These are phyloP conservation scores for Alternaria brassicicola DNA, from an alignment of 2,329 filamentous ascomycete species.

Conservation along the genomic window DNA sequence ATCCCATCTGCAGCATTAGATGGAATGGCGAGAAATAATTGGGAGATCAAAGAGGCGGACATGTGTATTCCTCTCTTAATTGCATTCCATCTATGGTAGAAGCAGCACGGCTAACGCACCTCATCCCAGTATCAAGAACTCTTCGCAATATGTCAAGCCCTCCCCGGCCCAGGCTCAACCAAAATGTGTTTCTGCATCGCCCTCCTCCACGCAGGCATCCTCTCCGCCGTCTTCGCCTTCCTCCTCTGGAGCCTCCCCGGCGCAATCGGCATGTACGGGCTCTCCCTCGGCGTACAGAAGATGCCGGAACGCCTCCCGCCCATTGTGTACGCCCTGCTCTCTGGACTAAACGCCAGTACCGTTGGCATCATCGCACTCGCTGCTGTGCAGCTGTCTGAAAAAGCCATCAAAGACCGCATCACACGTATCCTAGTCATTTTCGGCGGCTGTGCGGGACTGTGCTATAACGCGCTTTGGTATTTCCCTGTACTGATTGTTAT, in stretches of 20 bases:
- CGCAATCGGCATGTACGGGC: slow-evolving; percentile 71
- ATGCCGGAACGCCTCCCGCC: slow-evolving; percentile 65
- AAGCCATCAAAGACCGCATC: slow-evolving; percentile 69
- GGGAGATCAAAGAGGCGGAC: background rate
- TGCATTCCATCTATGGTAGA: background rate
- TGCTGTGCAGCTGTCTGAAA: slow-evolving; percentile 69
- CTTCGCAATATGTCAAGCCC: slow-evolving; percentile 70
- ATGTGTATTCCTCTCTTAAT: too few species aligned
- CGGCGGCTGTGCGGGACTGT: slow-evolving; percentile 67
- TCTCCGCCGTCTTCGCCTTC: slow-evolving; percentile 65
- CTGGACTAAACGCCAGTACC: slow-evolving; percentile 72
- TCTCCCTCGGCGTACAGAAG: slow-evolving; percentile 68
- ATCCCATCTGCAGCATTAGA: background rate
- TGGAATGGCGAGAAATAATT: background rate
- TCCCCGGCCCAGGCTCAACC: slow-evolving; percentile 71
- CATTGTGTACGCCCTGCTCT: slow-evolving; percentile 71
- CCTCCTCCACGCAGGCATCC: slow-evolving; percentile 65
- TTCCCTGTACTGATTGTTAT: slow-evolving; percentile 69
- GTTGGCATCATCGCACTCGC: slow-evolving; percentile 75
- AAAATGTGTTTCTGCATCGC: slow-evolving; percentile 75
- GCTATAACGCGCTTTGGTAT: slow-evolving; percentile 77
- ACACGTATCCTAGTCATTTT: slow-evolving; percentile 69
- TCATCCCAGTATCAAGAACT: slow-evolving; percentile 69
- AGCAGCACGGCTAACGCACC: background rate
- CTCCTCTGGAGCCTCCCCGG: slow-evolving; percentile 73